Conservation (phyloP, 768 basidiomycete genomes). For the Myochromella boudieri region DNA sequence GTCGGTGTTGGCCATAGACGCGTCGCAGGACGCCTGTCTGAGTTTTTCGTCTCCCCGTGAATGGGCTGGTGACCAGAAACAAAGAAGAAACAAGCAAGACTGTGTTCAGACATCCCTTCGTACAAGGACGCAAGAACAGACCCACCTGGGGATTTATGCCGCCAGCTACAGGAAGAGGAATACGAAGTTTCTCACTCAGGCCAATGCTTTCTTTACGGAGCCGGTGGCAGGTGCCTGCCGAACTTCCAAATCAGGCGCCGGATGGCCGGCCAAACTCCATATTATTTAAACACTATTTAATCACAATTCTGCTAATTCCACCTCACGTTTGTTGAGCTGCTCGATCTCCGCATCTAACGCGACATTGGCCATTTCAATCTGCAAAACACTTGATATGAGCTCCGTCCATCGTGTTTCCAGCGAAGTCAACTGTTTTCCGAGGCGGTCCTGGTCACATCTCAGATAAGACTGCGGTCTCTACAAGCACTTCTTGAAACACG, state of each 20-base stretch:
- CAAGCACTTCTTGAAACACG: conserved; percentile 10
- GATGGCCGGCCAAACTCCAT: conserved; percentile 12
- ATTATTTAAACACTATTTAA: conserved; percentile 1
- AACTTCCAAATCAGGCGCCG: conserved; percentile 11
- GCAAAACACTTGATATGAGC: conserved; percentile 84
- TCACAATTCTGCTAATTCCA: conserved; percentile 53
- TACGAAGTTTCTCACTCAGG: conserved; percentile 17
- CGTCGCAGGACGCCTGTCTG: conserved; percentile 64
- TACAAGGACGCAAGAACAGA: too few relatives aligned
- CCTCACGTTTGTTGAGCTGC: conserved; percentile 55
- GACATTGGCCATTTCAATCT: conserved; percentile 94
- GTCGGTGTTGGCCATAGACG: conserved; percentile 79
- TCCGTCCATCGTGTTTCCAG: conserved; percentile 93
- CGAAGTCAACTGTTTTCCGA: conserved; percentile 76
- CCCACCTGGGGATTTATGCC: conserved; percentile 38
- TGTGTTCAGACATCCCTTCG: background rate
- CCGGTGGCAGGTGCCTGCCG: conserved; percentile 15
- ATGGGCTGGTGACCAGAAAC: conserved; percentile 18
- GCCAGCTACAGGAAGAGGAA: conserved; percentile 30
- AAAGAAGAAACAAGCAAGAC: conserved; percentile 3
- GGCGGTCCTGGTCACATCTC: conserved; percentile 52
- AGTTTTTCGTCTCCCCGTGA: conserved; percentile 31
- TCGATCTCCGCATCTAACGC: conserved; percentile 83
- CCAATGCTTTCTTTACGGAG: conserved; percentile 14
- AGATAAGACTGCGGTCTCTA: conserved; percentile 2